Percentiles rank a stretch among this genome's conserved stretches.
Conservation (phyloP, 805 yeast species). For the Wickerhamiella azymoides region DNA sequence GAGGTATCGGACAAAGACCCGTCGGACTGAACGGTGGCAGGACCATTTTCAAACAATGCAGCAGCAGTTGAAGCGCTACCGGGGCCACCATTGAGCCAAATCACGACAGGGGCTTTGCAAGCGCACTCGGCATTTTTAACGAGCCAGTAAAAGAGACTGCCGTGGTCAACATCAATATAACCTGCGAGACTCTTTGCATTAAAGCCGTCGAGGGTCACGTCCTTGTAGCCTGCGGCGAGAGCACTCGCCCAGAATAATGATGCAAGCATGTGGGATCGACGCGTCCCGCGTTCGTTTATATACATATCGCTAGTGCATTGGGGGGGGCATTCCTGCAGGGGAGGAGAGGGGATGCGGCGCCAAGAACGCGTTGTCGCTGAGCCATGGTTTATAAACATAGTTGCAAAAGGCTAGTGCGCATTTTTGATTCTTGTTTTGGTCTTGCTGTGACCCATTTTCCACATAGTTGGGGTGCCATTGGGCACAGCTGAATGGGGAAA, state of each 20-base stretch:
- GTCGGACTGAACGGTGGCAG: slow-evolving; percentile 41
- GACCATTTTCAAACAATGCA: slow-evolving; percentile 68
- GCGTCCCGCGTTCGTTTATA: too few relatives aligned
- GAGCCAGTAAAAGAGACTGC: slow-evolving; percentile 54
- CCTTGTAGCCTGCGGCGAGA: background rate
- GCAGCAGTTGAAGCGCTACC: slow-evolving; percentile 76
- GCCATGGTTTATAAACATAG: too few relatives aligned
- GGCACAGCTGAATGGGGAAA: background rate
- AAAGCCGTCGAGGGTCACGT: background rate
- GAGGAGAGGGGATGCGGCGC: too few relatives aligned
- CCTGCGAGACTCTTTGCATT: slow-evolving; percentile 31
- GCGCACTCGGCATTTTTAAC: slow-evolving; percentile 79
- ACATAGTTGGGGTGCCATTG: background rate
- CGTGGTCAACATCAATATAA: slow-evolving; percentile 48
- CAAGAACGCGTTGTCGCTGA: too few relatives aligned
- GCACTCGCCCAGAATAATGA: background rate
- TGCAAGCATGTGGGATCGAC: background rate
- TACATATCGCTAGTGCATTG: too few relatives aligned
- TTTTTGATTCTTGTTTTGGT: background rate
- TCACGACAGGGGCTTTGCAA: slow-evolving; percentile 55
- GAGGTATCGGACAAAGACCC: slow-evolving; percentile 34
- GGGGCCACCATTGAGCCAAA: slow-evolving; percentile 83
- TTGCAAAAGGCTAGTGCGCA: background rate
- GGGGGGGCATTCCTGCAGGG: too few relatives aligned
- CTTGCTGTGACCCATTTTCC: background rate